A percentile compares a stretch with the other conserved stretches of the same genome.
Evolutionary conservation across 768 basidiomycete genomes (phyloP).

Genomic region (Pisolithus albus): DNA sequence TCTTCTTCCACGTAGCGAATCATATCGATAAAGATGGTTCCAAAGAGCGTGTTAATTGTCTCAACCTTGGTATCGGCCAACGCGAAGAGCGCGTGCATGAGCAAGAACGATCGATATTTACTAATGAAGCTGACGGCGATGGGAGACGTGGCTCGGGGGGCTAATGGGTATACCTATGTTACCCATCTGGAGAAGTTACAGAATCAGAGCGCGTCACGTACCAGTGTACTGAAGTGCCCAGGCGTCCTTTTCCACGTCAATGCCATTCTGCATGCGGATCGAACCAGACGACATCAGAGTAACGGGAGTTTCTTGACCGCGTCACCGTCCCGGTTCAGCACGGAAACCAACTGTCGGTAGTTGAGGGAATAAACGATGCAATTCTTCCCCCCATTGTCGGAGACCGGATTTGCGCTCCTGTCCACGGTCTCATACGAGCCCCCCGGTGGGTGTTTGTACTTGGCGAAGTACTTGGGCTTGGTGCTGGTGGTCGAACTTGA

Average conservation of each 20-base stretch:
- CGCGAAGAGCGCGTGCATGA: conserved; percentile 19
- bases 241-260: conserved; percentile 11
- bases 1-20: conserved; percentile 16
- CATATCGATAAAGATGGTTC: conserved; percentile 17
- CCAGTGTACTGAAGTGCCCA: conserved; percentile 6
- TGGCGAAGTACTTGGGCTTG: conserved; percentile 14
- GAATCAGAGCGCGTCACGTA: background rate
- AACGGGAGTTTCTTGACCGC: conserved; percentile 2
- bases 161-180: background rate
- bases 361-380: conserved; percentile 17
- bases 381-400: conserved; percentile 14
- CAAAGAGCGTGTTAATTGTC: conserved; percentile 12
- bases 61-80: conserved; percentile 12
- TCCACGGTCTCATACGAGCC: conserved; percentile 11
- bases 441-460: conserved; percentile 7
- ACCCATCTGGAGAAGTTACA: too few species aligned
- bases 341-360: conserved; percentile 6
- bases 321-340: background rate
- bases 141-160: conserved; percentile 14
- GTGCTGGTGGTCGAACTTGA: conserved; percentile 16
- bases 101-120: conserved; percentile 15
- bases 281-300: conserved; percentile 11
- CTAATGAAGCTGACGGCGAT: conserved; percentile 15
- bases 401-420: conserved; percentile 9
- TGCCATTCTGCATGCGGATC: conserved; percentile 15